A percentile compares a stretch with the other conserved stretches of the same genome.
These are phyloP conservation scores for Asterochloris erici DNA, from an alignment of 139 green algal species.

Conservation along the genomic window DNA sequence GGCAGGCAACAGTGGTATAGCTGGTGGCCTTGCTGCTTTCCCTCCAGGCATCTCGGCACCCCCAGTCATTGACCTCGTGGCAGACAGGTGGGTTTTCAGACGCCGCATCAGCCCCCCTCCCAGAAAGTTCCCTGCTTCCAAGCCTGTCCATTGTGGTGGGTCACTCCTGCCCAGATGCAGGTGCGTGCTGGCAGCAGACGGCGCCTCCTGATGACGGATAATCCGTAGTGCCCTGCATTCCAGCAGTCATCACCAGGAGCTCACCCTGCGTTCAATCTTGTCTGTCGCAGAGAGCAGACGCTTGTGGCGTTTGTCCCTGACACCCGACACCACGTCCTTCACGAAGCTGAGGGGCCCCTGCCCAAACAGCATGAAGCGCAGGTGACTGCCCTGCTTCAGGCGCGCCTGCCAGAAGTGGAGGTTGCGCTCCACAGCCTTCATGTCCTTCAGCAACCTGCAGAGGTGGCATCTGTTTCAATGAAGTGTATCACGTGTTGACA, in stretches of 20 bases:
- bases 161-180: no score
- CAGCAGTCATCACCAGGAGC: neutral
- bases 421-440: constrained; percentile 34
- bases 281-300: constrained; percentile 17
- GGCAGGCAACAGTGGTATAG: no score
- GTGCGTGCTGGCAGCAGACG: no score
- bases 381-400: constrained; percentile 32
- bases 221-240: neutral
- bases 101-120: no score
- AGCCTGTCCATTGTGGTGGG: no score
- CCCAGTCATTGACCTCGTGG: no score
- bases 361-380: constrained; percentile 42
- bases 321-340: neutral
- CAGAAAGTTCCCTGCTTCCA: no score
- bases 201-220: neutral
- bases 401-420: constrained; percentile 39
- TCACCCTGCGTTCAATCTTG: constrained; percentile 29
- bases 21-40: no score
- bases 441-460: constrained; percentile 28
- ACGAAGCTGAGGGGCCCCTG: constrained; percentile 41
- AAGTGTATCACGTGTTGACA: no score
- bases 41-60: no score
- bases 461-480: no score
- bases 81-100: no score
- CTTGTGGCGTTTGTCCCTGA: constrained; percentile 21